Conservation (phyloP, 768 basidiomycete genomes). For the Boletus insuetus region DNA sequence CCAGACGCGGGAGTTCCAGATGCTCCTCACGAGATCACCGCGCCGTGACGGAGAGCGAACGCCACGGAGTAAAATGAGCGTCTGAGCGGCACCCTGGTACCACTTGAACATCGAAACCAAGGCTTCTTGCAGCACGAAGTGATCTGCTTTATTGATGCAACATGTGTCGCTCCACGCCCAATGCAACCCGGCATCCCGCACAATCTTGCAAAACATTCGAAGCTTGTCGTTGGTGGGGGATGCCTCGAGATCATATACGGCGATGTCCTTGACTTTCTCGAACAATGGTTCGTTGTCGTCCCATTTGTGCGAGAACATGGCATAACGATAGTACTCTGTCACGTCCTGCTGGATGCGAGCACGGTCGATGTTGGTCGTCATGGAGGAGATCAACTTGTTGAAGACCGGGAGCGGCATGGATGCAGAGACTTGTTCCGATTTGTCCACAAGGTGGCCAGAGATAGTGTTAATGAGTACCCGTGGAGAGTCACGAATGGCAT, state of each 20-base stretch:
- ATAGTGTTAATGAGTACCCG: background rate
- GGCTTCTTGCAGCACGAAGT: background rate
- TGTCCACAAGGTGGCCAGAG: background rate
- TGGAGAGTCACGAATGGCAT: background rate
- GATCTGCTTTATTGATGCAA: background rate
- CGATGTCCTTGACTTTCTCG: background rate
- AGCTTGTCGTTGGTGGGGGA: background rate
- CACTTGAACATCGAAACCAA: background rate
- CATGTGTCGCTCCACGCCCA: background rate
- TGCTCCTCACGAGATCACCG: background rate
- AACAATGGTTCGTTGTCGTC: background rate
- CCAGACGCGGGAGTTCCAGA: background rate
- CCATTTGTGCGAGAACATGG: background rate
- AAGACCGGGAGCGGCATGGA: background rate
- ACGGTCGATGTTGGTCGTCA: background rate
- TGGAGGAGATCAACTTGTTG: background rate
- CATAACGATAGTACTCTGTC: background rate
- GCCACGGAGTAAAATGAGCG: background rate
- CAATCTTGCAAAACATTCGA: background rate
- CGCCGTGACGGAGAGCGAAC: background rate
- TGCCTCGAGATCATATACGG: background rate
- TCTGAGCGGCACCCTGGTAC: background rate
- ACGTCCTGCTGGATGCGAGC: background rate
- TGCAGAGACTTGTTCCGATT: background rate
- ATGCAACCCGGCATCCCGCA: background rate